Base-by-base conservation (phyloP, 768 basidiomycete species). In the Tulasnella sp. region DNA sequence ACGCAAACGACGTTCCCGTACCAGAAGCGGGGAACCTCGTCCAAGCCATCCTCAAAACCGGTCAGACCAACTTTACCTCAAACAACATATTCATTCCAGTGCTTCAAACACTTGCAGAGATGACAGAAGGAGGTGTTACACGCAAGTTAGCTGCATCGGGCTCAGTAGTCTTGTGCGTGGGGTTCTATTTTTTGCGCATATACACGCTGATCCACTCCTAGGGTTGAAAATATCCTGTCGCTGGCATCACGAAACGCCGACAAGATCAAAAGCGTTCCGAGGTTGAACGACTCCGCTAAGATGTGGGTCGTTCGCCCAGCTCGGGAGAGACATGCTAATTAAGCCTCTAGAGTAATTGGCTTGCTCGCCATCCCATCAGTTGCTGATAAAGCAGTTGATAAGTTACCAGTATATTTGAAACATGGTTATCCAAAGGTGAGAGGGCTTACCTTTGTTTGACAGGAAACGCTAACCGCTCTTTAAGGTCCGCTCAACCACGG, bases 31-130 rank as follows among this genome's bases (percentile, higher is more conserved):
- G 35, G 90, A 88, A 76, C 83, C 81, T 75, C 81, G 89, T 40
- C 76, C 82, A 11, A 77, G 79, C n/a, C 81, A 94, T 14, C 81
- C 86, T 17, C 78, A 80, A 7, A 89, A 92, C 77, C 72, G 87
- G 84, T 0, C 83, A 84, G 72, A 76, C 81, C 39, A 86, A 89
- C 74, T 76, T 87, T 41, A 79, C 82, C 14, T 84, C 85, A 9
- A 98, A 97, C 77, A 81, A 84, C 11, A 81, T 92, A 35, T 88
- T 96, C 44, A 83, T 97, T n/a, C 95, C 96, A 0, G 84, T 90
- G 12, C 79, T 97, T 73, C 88, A 91, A 76, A 89, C 89, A 1
- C 86, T 93, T 70, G 88, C 88, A 74, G 79, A 89, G 34, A 80
- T 98, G 35, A 82, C 94, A 7, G 90, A 92, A 76, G 87, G 84